A percentile compares a stretch with the other conserved stretches of the same genome.
Conservation (phyloP, 345 rosid species). For the Salix brachista region DNA sequence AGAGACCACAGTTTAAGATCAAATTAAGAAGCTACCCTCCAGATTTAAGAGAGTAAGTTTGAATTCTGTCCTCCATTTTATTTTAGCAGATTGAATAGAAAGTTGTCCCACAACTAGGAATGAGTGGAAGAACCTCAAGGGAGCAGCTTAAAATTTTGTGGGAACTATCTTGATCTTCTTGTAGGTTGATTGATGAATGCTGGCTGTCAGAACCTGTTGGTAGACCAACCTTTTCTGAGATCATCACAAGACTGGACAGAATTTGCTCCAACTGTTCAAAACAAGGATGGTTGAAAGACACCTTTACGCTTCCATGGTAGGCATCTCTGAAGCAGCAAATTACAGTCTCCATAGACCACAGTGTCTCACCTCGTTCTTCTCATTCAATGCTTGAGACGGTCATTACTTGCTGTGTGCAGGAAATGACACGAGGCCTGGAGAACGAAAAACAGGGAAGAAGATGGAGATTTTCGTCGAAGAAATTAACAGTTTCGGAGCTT, state of each 20-base stretch:
- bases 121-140: background rate
- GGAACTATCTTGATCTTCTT: slow-evolving; percentile 2
- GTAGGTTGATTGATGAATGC: slow-evolving; percentile 88
- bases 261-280: slow-evolving; percentile 66
- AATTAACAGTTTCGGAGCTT: slow-evolving; percentile 10
- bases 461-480: background rate
- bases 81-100: background rate
- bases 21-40: slow-evolving; percentile 68
- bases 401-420: slow-evolving; percentile 17
- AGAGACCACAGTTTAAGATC: slow-evolving; percentile 63
- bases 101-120: background rate
- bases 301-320: slow-evolving; percentile 96
- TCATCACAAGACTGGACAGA: slow-evolving; percentile 70
- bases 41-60: slow-evolving; percentile 78
- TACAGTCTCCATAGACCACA: background rate
- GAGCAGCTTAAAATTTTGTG: background rate
- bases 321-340: slow-evolving; percentile 11
- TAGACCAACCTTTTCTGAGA: slow-evolving; percentile 79
- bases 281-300: slow-evolving; percentile 95
- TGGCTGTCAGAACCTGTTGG: slow-evolving; percentile 58
- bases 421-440: slow-evolving; percentile 12
- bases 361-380: background rate
- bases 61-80: background rate
- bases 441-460: background rate
- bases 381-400: background rate